Evolutionary conservation across 305 asterid species (phyloP), one percentile per base, ranked within the genome.

Genomic region (Fraxinus nigra): DNA sequence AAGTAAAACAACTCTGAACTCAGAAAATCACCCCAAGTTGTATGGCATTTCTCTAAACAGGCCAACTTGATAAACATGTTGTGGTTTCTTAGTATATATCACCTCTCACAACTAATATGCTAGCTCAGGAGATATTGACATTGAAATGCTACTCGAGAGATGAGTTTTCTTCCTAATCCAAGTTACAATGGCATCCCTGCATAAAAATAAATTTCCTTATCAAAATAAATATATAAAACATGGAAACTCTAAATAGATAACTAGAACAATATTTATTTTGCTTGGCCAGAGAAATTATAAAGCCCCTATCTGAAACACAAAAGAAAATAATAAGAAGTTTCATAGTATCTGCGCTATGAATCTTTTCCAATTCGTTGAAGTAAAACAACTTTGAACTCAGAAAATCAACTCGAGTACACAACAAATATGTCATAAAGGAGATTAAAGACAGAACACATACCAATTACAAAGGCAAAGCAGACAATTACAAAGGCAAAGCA

Each of bases 91-190:
- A 16, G 26, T 6, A 56, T 56, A 6, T 18, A 18, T 56, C 24
- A 56, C 8, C 26, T 4, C 26, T 56, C 26, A 6, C 67, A 56
- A 16, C 20, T 56, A 20, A 22, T 63, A 63, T 63, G 33, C 33
- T 7, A 24, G 33, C 16, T 76, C 40, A 56, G 33, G 76, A 78
- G 22, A 80, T 3, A 56, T 77, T 51, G 69, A 81, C 63, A 63
- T 76, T 67, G 59, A 85, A 33, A 78, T 59, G 83, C 75, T 35
- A 75, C 83, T 30, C 30, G 24, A 61, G 79, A 56, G 34, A 70
- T 24, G 65, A 69, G 30, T 91, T 92, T 90, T 95, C 95, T 95
- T 95, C 85, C 89, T 93, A 81, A 95, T 91, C 98, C 98, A 95
- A 83, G 91, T 89, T 78, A 93, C 90, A 48, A 95, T 93, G 77